Evolutionary conservation across 106 monocot species (phyloP).

Genomic region (Alisma plantagoaquatica): DNA sequence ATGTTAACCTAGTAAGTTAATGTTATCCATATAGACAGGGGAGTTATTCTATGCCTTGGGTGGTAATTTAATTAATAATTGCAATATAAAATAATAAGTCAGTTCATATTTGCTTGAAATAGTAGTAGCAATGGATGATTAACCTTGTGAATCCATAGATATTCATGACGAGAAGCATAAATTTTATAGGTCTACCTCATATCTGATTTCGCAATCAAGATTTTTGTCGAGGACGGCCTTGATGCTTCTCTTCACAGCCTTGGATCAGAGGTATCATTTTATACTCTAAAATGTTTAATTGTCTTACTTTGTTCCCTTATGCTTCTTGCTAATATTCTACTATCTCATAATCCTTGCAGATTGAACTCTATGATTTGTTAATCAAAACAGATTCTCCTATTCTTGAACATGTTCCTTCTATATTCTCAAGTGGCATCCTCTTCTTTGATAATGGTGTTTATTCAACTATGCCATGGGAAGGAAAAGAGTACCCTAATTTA

Average conservation of each 20-base stretch:
- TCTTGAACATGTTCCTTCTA: constrained; percentile 61
- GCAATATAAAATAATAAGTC: too few relatives aligned
- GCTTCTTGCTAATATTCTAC: neutral
- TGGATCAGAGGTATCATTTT: constrained; percentile 67
- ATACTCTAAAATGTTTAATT: neutral
- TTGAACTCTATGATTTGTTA: constrained; percentile 79
- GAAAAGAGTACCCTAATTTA: constrained; percentile 47
- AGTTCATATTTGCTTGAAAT: too few relatives aligned
- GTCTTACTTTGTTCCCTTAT: neutral
- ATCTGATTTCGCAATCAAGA: constrained; percentile 74
- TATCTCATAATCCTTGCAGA: constrained; percentile 34
- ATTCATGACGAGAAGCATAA: neutral
- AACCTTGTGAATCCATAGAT: too few relatives aligned
- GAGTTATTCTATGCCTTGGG: too few relatives aligned
- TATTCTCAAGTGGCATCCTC: constrained; percentile 73
- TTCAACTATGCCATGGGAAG: constrained; percentile 55
- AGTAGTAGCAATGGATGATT: too few relatives aligned
- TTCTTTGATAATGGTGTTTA: constrained; percentile 33
- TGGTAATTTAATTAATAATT: too few relatives aligned
- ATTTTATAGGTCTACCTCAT: constrained; percentile 69
- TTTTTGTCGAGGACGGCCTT: constrained; percentile 78
- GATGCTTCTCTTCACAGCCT: constrained; percentile 47
- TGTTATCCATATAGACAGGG: too few relatives aligned
- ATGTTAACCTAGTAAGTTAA: too few relatives aligned
- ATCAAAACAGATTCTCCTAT: constrained; percentile 38